Evolutionary conservation across 495 filamentous ascomycete species (phyloP), one percentile per base, ranked within the genome.

Genomic region (Massariosphaeria phaeospora): DNA sequence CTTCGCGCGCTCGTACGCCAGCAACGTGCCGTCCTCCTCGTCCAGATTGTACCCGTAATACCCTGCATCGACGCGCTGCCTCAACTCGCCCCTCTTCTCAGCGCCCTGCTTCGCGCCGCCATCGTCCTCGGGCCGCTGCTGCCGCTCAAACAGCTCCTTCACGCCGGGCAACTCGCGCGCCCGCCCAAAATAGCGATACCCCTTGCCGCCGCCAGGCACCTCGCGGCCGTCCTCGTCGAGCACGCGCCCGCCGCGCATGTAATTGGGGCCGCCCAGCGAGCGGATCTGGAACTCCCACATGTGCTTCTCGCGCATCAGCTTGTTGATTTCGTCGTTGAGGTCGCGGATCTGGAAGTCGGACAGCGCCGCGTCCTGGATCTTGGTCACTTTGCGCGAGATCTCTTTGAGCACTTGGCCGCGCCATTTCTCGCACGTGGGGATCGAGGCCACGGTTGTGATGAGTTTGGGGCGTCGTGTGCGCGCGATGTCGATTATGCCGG

Each of bases 241-340:
- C 25, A 95, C 82, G 54, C 85, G 80, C 26, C 82, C 89, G 0
- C 81, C 88, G n/a, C 93, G 78, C 91, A 94, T 97, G 69, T 96
- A 98, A 72, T 96, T 97, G 34, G 94, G 94, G 12, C 93, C 93
- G 39, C 94, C 94, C 27, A 97, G 70, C 61, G 91, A 89, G 36
- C 90, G 79, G 50, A 98, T 96, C 70, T 95, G 93, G 68, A 89
- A 81, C 73, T 98, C 93, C 93, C 93, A 98, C 78, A 93, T 87
- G 75, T 89, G 86, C 71, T 98, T 98, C 77, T 98, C 93, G 46
- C 89, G 84, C 87, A 98, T 96, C 43, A 94, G 80, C 72, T 95
- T 95, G 74, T 98, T 98, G 77, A 98, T 95, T 73, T 98, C 94
- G 71, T 98, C 93, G 72, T 98, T 98, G 61, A 98, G 76, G 70